Conservation (phyloP, 352 stramenopile genomes). For the Phytophthora sojae region DNA sequence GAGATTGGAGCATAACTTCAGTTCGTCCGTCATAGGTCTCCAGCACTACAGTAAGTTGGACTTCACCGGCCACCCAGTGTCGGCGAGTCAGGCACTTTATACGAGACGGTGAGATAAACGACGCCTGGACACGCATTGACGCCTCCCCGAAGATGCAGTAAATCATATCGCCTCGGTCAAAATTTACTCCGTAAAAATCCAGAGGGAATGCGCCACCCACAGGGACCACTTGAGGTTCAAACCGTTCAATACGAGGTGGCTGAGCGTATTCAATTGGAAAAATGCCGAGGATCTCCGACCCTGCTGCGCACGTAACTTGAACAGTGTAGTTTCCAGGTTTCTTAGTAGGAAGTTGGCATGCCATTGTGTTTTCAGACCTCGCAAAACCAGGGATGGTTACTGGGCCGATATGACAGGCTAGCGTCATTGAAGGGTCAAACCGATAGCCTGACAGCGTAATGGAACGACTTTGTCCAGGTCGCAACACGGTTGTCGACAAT, state of each 20-base stretch:
- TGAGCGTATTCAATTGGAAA: constrained; percentile 39
- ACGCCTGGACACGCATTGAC: constrained; percentile 14
- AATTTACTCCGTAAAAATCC: constrained; percentile 33
- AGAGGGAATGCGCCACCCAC: constrained; percentile 23
- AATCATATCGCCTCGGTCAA: constrained; percentile 33
- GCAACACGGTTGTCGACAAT: constrained; percentile 17
- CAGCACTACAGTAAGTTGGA: constrained; percentile 29
- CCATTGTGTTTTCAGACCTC: constrained; percentile 31
- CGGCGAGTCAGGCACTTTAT: constrained; percentile 40
- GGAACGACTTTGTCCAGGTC: constrained; percentile 19
- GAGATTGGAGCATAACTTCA: constrained; percentile 33
- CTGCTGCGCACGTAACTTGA: constrained; percentile 28
- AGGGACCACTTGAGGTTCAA: constrained; percentile 33
- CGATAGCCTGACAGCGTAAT: constrained; percentile 37
- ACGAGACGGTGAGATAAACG: constrained; percentile 29
- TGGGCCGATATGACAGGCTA: constrained; percentile 32
- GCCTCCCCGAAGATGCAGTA: constrained; percentile 41
- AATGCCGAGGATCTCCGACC: constrained; percentile 9
- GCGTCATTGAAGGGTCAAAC: constrained; percentile 39
- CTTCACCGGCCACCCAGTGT: constrained; percentile 6
- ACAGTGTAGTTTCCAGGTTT: constrained; percentile 49
- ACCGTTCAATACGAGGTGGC: constrained; percentile 22
- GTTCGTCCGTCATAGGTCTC: constrained; percentile 17
- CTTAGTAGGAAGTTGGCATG: constrained; percentile 38
- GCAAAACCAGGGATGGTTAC: constrained; percentile 16